Percentiles rank a stretch among this genome's conserved stretches.
Evolutionary conservation across 2,329 filamentous ascomycete species (phyloP).

Genomic region (Fusarium cicatricum): DNA sequence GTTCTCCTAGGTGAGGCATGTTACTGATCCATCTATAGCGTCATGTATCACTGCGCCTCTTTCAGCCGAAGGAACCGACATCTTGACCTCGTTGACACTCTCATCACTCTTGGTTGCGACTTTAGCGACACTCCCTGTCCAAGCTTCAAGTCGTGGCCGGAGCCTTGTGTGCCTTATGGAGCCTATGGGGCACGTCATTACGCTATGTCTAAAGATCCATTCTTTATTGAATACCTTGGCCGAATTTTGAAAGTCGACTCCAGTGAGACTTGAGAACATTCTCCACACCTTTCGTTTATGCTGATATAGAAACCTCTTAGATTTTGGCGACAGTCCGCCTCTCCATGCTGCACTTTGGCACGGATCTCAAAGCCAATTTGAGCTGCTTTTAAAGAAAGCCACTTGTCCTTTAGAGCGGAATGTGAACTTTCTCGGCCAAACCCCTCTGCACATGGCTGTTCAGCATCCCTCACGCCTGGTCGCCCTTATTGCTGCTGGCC

Average conservation of each 20-base stretch:
- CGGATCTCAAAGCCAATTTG: no score
- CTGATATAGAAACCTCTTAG: no score
- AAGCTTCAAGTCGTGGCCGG: not conserved
- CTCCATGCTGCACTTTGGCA: no score
- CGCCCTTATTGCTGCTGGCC: no score
- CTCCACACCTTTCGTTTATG: no score
- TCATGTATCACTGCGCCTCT: not conserved
- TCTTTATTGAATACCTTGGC: not conserved
- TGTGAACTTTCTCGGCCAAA: conserved; percentile 6
- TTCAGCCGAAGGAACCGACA: not conserved
- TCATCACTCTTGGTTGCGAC: not conserved
- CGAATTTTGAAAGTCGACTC: no score
- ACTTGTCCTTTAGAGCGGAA: fast-evolving
- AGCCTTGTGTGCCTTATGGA: not conserved
- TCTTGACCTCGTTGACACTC: not conserved
- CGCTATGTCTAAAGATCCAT: not conserved
- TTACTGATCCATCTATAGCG: not conserved
- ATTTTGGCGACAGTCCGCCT: no score
- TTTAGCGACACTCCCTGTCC: not conserved
- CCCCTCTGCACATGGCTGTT: conserved; percentile 1
- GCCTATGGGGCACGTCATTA: no score
- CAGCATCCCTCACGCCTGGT: no score
- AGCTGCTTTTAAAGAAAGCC: not conserved
- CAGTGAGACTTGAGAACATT: no score
- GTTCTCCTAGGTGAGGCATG: no score